These are phyloP conservation scores for Triticum urartu DNA, from an alignment of 176 grass and related monocot species.

Conservation along the genomic window DNA sequence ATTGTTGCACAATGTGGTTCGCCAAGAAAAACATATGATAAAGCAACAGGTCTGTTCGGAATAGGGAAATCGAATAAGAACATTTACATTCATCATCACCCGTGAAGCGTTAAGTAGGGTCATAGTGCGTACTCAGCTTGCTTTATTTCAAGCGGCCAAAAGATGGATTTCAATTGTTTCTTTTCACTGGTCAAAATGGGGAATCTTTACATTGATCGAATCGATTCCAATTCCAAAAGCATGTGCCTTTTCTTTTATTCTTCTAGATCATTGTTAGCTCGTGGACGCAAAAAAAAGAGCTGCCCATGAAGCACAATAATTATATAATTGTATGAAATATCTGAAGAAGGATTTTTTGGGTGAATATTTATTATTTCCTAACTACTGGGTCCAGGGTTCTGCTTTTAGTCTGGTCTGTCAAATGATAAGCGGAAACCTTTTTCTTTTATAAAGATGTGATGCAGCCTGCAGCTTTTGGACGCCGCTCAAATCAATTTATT, in stretches of 20 bases:
- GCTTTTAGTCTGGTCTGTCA: slow-evolving; percentile 4
- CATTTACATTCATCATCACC: not conserved
- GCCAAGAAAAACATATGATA: not conserved
- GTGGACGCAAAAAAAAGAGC: not conserved
- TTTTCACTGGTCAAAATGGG: not conserved
- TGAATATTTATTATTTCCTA: not conserved
- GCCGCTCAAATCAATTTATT: no score
- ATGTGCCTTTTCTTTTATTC: not conserved
- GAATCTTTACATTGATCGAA: slow-evolving; percentile 1
- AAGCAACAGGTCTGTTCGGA: not conserved
- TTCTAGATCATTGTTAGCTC: slow-evolving; percentile 21
- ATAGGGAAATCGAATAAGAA: not conserved
- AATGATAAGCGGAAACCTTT: slow-evolving; percentile 13
- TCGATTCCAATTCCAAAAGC: slow-evolving; percentile 34
- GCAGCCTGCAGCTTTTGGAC: no score
- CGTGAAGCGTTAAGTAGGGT: not conserved
- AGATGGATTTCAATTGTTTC: not conserved
- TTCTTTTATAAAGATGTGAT: not conserved
- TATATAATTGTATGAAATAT: slow-evolving; percentile 7
- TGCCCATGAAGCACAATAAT: not conserved
- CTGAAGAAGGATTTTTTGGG: not conserved
- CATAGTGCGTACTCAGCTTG: not conserved
- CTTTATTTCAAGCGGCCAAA: slow-evolving; percentile 12
- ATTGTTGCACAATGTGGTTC: not conserved
- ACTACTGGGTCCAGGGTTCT: not conserved